Base-by-base conservation (phyloP, 441 rosid genomes). In the Melastoma candidum region DNA sequence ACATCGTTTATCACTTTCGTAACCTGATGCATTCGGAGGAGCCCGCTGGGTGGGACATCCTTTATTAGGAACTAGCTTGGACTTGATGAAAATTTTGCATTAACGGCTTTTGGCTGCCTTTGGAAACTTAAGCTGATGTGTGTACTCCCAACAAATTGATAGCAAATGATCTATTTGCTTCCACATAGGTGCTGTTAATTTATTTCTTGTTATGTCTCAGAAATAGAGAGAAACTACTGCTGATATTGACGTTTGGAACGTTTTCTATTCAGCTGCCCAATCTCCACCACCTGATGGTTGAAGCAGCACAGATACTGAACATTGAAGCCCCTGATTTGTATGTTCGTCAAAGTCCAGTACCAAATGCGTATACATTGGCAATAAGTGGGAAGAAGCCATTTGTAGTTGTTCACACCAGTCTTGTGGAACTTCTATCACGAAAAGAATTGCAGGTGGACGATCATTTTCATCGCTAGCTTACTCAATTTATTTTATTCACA, bases 281-380 rank as follows among this genome's bases (percentile, higher is more conserved):
- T 71, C 94, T 92, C 68, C 92, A 88, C 59, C 74, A 67, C 44
- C 72, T 92, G 68, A 80, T 92, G 92, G 71, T 72, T 5, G 94
- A 88, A 75, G 97, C 95, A 48, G 83, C 96, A 3, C 77, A 63
- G 27, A 81, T 92, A 65, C 60, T 88, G 72, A 84, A 84, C 73
- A 75, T 78, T 54, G 94, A 85, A 61, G 68, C 95, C 60, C 95
- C 98, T 24, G 92, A 85, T 74, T 87, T 92, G 10, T 92, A 92
- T 65, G 80, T 92, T 1, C 85, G 96, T 27, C 98, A 92, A 71
- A 92, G 92, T 63, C 94, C 96, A 24, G 77, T 84, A 41, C 98
- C 96, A 12, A 87, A 92, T 60, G 95, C 98, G 4, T 87, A 85
- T 66, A 92, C 98, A 10, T 71, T 92, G 46, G 96, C 98, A 32